These are phyloP conservation scores for Lachancea fermentati DNA, from an alignment of 805 yeast species.

Conservation along the genomic window DNA sequence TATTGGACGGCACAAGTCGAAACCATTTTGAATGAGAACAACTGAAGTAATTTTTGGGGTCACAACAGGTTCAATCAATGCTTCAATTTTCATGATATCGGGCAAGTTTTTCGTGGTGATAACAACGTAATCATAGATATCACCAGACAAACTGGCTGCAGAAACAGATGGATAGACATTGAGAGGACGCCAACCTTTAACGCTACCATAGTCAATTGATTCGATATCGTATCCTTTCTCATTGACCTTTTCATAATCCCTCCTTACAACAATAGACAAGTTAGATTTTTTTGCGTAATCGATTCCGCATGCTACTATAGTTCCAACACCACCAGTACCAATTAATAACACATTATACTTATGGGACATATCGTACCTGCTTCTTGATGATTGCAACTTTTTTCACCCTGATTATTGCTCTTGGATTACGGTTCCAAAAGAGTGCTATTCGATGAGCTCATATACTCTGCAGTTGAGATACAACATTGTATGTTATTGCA, in stretches of 20 bases:
- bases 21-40: constrained; percentile 57
- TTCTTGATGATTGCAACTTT: too few relatives aligned
- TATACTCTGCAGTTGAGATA: too few relatives aligned
- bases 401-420: too few relatives aligned
- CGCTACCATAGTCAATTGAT: constrained; percentile 52
- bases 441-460: too few relatives aligned
- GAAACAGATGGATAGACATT: constrained; percentile 36
- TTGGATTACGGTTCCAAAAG: too few relatives aligned
- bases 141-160: constrained; percentile 25
- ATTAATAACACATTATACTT: constrained; percentile 43
- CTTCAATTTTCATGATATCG: constrained; percentile 50
- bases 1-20: constrained; percentile 53
- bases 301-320: constrained; percentile 61
- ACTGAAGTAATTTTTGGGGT: constrained; percentile 39
- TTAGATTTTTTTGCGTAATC: constrained; percentile 41
- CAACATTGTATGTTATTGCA: too few relatives aligned
- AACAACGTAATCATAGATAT: constrained; percentile 48
- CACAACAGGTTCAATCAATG: constrained; percentile 46
- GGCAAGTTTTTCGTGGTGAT: constrained; percentile 63
- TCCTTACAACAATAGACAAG: constrained; percentile 55
- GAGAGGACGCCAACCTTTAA: constrained; percentile 46
- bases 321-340: constrained; percentile 81
- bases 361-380: neutral
- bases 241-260: constrained; percentile 47
- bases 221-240: constrained; percentile 50